Evolutionary conservation across 2,329 filamentous ascomycete species (phyloP), one percentile per base, ranked within the genome.

Genomic region (Escovopsis sp.): DNA sequence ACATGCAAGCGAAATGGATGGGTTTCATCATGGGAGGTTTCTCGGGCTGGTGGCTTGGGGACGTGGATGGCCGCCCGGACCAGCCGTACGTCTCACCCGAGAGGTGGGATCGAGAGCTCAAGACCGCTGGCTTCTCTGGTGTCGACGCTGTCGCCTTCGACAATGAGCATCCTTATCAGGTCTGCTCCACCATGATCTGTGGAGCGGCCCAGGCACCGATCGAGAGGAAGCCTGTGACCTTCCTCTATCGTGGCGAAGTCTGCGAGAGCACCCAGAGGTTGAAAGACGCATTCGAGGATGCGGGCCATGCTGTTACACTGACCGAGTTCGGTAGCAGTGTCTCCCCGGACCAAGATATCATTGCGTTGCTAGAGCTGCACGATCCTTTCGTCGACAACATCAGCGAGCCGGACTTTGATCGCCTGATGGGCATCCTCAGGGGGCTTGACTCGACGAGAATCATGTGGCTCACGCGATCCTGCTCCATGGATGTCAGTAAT

Each of bases 21-120:
- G 55, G 53, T 36, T 54, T 48, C 33, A 47, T 58, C 27, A 46
- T 54, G 31, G 56, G 34, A 9, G 34, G 34, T 8, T 36, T 36
- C 34, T 36, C 34, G 11, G 34, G 34, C 3, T 36, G 34, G 34
- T 36, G 34, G 34, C 34, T 36, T 5, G 59, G 60, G 6, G 47
- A 42, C 2, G 48, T 48, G 2, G 56, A 61, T 16, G 48, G 44
- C 2, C 52, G 59, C 5, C 6, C 41, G 0, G 44, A 51, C 2
- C 51, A 54, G 37, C 59, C 59, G 0, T 56, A 53, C n/a, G 42
- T 59, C 12, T 27, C 44, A 0, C 27, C 46, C 0, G 41, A 50
- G 1, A 29, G 47, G 7, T 63, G 58, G 60, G 44, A 55, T 3
- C 9, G 16, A 1, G 53, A 58, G 16, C 46, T 62, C 2, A 43